Evolutionary conservation across 352 stramenopile genomes (phyloP).

Genomic region (Phytopythium vexans): DNA sequence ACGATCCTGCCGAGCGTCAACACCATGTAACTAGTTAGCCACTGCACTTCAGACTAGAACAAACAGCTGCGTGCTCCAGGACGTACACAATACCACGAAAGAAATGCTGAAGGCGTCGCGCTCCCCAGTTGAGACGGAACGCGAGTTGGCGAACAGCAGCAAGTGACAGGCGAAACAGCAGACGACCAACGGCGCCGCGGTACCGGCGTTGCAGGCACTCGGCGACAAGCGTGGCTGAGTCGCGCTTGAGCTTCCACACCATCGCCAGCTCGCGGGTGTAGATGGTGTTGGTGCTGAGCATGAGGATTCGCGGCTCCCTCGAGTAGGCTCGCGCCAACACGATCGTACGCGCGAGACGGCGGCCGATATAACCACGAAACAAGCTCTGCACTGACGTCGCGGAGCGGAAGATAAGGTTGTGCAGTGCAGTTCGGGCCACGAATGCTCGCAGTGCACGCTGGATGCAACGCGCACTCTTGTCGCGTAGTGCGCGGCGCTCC

Average conservation of each 20-base stretch:
- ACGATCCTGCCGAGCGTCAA: slow-evolving; percentile 34
- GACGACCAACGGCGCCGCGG: slow-evolving; percentile 49
- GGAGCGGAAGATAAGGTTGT: slow-evolving; percentile 27
- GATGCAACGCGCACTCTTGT: slow-evolving; percentile 31
- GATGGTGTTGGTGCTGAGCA: slow-evolving; percentile 44
- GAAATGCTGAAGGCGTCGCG: slow-evolving; percentile 64
- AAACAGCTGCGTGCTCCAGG: not conserved
- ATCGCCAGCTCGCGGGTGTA: slow-evolving; percentile 52
- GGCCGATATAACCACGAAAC: slow-evolving; percentile 46
- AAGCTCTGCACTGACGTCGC: slow-evolving; percentile 49
- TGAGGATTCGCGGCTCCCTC: slow-evolving; percentile 36
- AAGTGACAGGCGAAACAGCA: slow-evolving; percentile 23
- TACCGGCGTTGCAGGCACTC: slow-evolving; percentile 31
- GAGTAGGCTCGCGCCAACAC: slow-evolving; percentile 45
- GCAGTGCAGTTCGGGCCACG: slow-evolving; percentile 39
- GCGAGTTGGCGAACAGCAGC: slow-evolving; percentile 23
- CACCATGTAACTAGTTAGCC: not conserved
- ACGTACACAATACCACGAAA: slow-evolving; percentile 76
- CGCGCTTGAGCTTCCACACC: slow-evolving; percentile 55
- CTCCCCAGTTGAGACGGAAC: slow-evolving; percentile 35
- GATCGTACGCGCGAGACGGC: slow-evolving; percentile 21
- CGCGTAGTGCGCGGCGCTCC: slow-evolving; percentile 16
- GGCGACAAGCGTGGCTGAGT: slow-evolving; percentile 40
- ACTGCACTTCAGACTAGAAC: not conserved
- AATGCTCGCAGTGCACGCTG: slow-evolving; percentile 55